A percentile compares a stretch with the other conserved stretches of the same genome.
Evolutionary conservation across 805 yeast genomes (phyloP).

Genomic region (Candida mattraensis): DNA sequence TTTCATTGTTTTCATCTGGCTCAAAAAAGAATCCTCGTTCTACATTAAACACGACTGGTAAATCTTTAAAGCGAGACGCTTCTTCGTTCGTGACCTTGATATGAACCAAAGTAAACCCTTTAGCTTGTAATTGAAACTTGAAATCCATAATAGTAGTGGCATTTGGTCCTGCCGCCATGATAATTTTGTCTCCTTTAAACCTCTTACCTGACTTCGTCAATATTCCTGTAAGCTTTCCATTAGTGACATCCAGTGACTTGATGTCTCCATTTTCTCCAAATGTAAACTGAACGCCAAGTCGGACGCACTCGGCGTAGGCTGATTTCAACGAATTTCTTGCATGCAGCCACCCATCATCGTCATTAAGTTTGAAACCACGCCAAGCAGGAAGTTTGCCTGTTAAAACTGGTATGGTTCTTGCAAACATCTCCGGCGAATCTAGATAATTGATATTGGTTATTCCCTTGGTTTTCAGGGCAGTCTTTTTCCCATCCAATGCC

Average conservation of each 20-base stretch:
- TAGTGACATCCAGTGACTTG: conserved; percentile 3
- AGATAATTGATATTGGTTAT: conserved; percentile 20
- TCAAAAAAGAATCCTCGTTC: conserved; percentile 47
- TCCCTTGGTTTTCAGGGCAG: conserved; percentile 25
- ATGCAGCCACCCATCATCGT: conserved; percentile 32
- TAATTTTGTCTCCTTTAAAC: conserved; percentile 30
- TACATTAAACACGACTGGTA: conserved; percentile 44
- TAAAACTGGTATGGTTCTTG: conserved; percentile 15
- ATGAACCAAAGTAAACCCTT: conserved; percentile 40
- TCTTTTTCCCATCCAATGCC: conserved; percentile 20
- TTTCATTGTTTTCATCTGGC: conserved; percentile 39
- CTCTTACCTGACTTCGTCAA: conserved; percentile 27
- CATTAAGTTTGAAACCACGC: conserved; percentile 23
- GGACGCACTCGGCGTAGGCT: conserved; percentile 20
- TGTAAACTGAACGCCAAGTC: conserved; percentile 21
- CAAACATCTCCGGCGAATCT: conserved; percentile 19
- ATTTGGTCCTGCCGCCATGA: conserved; percentile 39
- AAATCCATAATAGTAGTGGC: conserved; percentile 36
- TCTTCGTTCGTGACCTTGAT: conserved; percentile 37
- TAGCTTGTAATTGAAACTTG: conserved; percentile 33
- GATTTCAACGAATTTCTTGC: conserved; percentile 30
- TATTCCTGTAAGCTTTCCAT: conserved; percentile 8
- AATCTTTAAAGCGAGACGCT: conserved; percentile 31
- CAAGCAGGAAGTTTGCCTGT: conserved; percentile 9
- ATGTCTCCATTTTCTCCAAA: conserved; percentile 16